These are phyloP conservation scores for Penicillium concentricum DNA, from an alignment of 2,329 filamentous ascomycete genomes.

Conservation along the genomic window DNA sequence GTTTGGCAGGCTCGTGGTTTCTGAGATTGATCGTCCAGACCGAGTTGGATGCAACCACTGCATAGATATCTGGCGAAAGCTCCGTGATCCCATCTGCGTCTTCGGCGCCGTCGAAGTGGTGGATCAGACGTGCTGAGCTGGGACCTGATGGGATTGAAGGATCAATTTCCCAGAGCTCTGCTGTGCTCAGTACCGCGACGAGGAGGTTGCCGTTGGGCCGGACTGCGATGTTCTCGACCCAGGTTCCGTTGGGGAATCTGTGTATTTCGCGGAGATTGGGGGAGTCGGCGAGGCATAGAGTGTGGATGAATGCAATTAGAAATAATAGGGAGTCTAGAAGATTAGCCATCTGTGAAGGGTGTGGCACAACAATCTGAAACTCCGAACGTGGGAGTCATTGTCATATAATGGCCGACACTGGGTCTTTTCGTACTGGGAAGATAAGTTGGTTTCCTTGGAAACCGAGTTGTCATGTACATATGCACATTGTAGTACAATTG, in stretches of 20 bases:
- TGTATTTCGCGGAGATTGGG: slow-evolving; percentile 8
- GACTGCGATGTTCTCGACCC: slow-evolving; percentile 37
- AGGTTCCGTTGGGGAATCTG: slow-evolving; percentile 29
- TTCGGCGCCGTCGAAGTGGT: slow-evolving; percentile 11
- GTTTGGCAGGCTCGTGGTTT: background rate
- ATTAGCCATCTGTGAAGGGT: background rate
- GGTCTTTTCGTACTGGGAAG: background rate
- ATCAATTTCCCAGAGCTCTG: slow-evolving; percentile 18
- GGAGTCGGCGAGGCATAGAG: background rate
- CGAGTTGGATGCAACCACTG: slow-evolving; percentile 16
- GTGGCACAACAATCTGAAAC: background rate
- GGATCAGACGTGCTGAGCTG: slow-evolving; percentile 7
- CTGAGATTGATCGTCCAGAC: slow-evolving; percentile 18
- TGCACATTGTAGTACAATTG: background rate
- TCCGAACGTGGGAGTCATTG: background rate
- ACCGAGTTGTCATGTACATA: background rate
- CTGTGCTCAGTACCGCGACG: slow-evolving; percentile 21
- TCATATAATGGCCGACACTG: background rate
- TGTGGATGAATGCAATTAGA: background rate
- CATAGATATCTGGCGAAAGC: slow-evolving; percentile 15
- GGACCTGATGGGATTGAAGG: background rate
- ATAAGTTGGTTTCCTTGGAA: background rate
- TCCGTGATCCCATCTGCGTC: slow-evolving; percentile 15
- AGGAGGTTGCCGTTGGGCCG: slow-evolving; percentile 34
- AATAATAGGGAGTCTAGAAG: background rate